Evolutionary conservation across 129 eudicot species (phyloP), one percentile per base, ranked within the genome.

Genomic region (Tagetes patula): DNA sequence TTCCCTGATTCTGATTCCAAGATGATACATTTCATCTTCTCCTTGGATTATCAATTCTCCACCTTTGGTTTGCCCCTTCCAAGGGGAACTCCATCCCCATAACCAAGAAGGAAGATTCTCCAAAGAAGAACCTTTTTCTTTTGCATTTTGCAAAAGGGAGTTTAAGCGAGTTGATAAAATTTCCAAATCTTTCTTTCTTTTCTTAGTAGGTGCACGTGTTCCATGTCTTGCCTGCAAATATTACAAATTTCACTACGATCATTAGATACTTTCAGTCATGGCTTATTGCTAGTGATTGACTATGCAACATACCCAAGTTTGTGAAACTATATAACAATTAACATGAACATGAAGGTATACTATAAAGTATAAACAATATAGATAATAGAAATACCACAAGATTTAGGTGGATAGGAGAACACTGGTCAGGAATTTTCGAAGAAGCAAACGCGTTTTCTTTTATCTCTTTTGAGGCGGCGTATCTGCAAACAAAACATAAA

Each of bases 191-290:
- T 70, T 85, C 84, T 86, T 70, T 77, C 80, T 85, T 82, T 90
- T 95, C 87, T 86, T 95, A n/a, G 97, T 95, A 54, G 99, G 99
- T 66, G 96, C 89, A 81, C 97, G 92, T 32, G 99, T 95, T 69
- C 99, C 99, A 79, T 95, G 99, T 69, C 99, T 83, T 58, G 97
- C 97, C 99, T 95, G 88, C 68, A 73, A 11, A 63, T 38, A 67
- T 66, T 66, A 81, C 75, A 27, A 1, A 33, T 1, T 59, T 59
- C 65, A 33, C 40, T 3, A 59, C 8, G 32, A 59, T 59, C 65
- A 11, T 10, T 59, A 59, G 43, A 46, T 32, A 46, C 43, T 34
- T 8, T 14, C 60, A 20, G 6, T 30, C 63, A 60, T 50, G 54
- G 50, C 62, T 42, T 6, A 8, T 72, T 39, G 43, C 58, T 65